phyloP scores from a whole-genome alignment of 305 asterid species.

The Fraxinus angustifolia region DNA sequence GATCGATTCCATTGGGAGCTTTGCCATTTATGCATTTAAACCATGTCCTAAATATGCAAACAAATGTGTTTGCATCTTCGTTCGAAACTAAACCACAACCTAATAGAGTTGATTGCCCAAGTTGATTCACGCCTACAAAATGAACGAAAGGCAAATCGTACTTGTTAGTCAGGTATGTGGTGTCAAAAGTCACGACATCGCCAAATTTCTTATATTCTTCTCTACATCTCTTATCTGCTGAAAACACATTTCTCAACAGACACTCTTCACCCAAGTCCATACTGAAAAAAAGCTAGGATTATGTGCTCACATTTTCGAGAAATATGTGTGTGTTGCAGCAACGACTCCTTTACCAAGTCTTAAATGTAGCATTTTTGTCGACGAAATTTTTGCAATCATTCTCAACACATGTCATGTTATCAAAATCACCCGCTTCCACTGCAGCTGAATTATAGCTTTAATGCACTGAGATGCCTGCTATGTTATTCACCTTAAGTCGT shows the following conservation, averaged over 20 bases:
- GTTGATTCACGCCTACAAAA: not conserved
- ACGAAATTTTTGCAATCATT: no score
- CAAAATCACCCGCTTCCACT: not conserved
- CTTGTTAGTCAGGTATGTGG: not conserved
- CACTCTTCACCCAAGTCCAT: not conserved
- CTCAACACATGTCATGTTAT: not conserved
- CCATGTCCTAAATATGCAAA: not conserved
- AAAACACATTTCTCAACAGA: not conserved
- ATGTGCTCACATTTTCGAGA: not conserved
- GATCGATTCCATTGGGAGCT: not conserved
- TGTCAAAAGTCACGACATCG: not conserved
- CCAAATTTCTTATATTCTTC: not conserved
- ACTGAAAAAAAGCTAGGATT: not conserved
- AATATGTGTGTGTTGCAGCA: not conserved
- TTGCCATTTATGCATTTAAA: not conserved
- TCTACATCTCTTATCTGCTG: not conserved
- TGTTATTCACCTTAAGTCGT: not conserved
- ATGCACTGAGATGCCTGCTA: not conserved
- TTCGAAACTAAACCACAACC: not conserved
- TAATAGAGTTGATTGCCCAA: not conserved
- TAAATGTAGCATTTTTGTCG: no score
- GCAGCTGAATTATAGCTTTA: not conserved
- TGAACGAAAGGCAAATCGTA: not conserved
- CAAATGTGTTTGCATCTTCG: not conserved
- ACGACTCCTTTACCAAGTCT: not conserved